Evolutionary conservation across 2,329 filamentous ascomycete species (phyloP).

Genomic region (Hypoxylon sp.): DNA sequence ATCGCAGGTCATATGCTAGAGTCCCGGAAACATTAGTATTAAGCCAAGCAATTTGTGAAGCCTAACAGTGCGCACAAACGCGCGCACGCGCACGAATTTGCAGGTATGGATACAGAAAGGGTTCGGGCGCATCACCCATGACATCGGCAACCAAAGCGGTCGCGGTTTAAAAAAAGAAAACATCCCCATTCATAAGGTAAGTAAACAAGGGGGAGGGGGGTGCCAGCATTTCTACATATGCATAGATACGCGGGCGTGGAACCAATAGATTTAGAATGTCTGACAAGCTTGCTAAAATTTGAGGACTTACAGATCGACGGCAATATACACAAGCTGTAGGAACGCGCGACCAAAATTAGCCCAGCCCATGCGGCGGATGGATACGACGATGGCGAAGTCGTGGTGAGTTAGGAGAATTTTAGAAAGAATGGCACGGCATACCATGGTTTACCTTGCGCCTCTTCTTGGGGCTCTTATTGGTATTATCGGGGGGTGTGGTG

Average conservation of each 20-base stretch:
- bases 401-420: constrained; percentile 45
- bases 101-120: constrained; percentile 34
- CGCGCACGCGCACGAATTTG: constrained; percentile 32
- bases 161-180: constrained; percentile 31
- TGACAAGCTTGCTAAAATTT: constrained; percentile 49
- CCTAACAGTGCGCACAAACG: constrained; percentile 42
- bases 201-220: constrained; percentile 42
- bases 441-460: constrained; percentile 91
- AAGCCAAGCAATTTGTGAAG: constrained; percentile 58
- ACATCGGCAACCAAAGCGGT: constrained; percentile 44
- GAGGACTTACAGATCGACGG: constrained; percentile 85
- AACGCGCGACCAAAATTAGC: constrained; percentile 61
- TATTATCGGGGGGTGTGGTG: constrained; percentile 53
- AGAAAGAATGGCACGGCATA: constrained; percentile 64
- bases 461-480: constrained; percentile 78
- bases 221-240: constrained; percentile 41
- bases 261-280: constrained; percentile 51
- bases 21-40: constrained; percentile 60
- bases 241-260: constrained; percentile 52
- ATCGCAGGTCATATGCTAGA: constrained; percentile 93
- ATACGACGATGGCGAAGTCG: constrained; percentile 41
- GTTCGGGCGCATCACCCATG: constrained; percentile 45
- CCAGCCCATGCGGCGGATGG: constrained; percentile 51
- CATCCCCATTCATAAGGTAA: constrained; percentile 27
- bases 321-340: constrained; percentile 87